Base-by-base conservation (phyloP, 2,329 filamentous ascomycete genomes). In the Cladosporium colombiae region DNA sequence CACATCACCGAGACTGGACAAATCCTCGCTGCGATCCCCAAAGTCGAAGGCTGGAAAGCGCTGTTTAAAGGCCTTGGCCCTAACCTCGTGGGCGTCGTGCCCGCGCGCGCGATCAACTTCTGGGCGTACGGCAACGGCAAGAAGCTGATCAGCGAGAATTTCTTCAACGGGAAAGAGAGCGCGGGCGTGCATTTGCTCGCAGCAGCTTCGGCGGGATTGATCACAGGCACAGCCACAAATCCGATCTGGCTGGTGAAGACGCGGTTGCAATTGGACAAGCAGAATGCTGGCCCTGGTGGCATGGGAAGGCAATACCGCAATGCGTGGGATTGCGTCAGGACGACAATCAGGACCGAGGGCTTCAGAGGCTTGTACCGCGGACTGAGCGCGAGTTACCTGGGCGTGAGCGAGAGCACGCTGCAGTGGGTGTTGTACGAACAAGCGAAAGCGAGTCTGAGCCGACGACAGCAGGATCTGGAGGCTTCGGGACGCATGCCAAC, bases 221-320 rank as follows among this genome's bases (percentile, higher is more conserved):
- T 89, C 7, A 97, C 94, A 0, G 91, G 91, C 56, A 97, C 94
- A 0, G 91, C 90, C 25, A 98, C 93, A 44, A 97, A 97, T 78
- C 93, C 93, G 1, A 97, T 98, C 74, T 98, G 93, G 93, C 86
- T 98, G 69, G 88, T 98, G 75, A 98, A 98, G 84, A 98, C 93
- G 49, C 85, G 93, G 35, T 78, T 98, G 72, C 93, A 98, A 80
- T 86, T 98, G 37, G 93, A 98, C 81, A 96, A 93, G 81, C 91
- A 91, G 75, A 86, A 88, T 62, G 90, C 89, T 18, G 81, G 85
- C 68, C 81, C 84, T 66, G 71, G 69, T 2, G 85, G 80, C 29
- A 80, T 81, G 63, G 81, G 82, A 61, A 84, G 93, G 62, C 88
- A 88, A 74, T 97, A 98, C 79, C 88, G 88, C 76, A 97, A 97